Conservation (phyloP, 345 rosid species). For the Arabidopsis arenosa region DNA sequence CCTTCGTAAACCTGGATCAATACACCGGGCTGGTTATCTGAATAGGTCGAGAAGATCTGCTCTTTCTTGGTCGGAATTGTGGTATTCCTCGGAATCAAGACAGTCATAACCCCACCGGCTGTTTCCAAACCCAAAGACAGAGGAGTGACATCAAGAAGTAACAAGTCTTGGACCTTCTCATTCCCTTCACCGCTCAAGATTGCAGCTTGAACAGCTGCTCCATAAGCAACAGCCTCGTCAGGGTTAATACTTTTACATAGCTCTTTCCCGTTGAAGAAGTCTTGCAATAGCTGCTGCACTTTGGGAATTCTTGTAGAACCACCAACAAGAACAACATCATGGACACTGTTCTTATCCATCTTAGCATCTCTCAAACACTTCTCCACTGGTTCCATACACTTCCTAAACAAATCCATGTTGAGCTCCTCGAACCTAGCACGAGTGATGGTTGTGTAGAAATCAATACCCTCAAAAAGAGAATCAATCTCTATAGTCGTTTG, state of each 20-base stretch:
- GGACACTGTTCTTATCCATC: slow-evolving; percentile 67
- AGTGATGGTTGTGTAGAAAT: slow-evolving; percentile 58
- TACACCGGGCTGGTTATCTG: slow-evolving; percentile 68
- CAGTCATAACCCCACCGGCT: slow-evolving; percentile 70
- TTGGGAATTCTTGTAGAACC: slow-evolving; percentile 66
- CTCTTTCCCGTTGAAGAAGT: slow-evolving; percentile 64
- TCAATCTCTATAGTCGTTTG: slow-evolving; percentile 67
- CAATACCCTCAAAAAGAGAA: slow-evolving; percentile 59
- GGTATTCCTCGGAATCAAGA: slow-evolving; percentile 65
- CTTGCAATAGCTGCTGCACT: slow-evolving; percentile 62
- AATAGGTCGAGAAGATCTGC: slow-evolving; percentile 63
- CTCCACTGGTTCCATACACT: slow-evolving; percentile 68
- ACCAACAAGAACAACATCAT: slow-evolving; percentile 65
- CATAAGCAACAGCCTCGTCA: slow-evolving; percentile 68
- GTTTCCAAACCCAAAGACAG: slow-evolving; percentile 62
- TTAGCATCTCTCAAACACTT: slow-evolving; percentile 67
- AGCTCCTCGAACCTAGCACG: slow-evolving; percentile 60
- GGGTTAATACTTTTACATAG: slow-evolving; percentile 68
- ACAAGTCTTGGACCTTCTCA: slow-evolving; percentile 65
- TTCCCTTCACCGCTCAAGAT: slow-evolving; percentile 70
- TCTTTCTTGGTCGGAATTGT: slow-evolving; percentile 67
- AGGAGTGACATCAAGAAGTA: slow-evolving; percentile 64
- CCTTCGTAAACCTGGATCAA: slow-evolving; percentile 71
- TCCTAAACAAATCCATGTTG: slow-evolving; percentile 59
- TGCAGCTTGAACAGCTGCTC: slow-evolving; percentile 73